Percentiles rank a stretch among this genome's conserved stretches.
Conservation (phyloP, 495 filamentous ascomycete genomes). For the Aspergillus cavernicola region DNA sequence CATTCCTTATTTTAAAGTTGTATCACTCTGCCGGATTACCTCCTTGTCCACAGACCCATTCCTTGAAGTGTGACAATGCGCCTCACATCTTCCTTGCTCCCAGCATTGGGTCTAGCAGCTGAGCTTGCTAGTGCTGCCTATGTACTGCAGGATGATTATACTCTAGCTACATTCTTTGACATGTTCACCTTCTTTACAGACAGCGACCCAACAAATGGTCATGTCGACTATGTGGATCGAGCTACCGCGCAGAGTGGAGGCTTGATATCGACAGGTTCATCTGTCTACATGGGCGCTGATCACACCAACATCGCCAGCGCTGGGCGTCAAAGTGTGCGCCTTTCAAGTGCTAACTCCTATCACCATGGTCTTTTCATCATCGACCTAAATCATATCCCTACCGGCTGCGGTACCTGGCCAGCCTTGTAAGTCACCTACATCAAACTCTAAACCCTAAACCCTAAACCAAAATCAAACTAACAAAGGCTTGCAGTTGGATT, state of each 20-base stretch:
- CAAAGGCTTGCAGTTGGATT: constrained; percentile 41
- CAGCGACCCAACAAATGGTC: constrained; percentile 65
- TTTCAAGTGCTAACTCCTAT: constrained; percentile 51
- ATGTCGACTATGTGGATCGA: constrained; percentile 58
- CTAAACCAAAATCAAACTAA: constrained; percentile 1
- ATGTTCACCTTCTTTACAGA: constrained; percentile 49
- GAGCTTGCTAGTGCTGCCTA: constrained; percentile 45
- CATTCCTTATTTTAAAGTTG: neutral
- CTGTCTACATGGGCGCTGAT: constrained; percentile 43
- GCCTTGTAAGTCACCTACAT: constrained; percentile 47
- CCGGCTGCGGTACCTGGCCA: constrained; percentile 56
- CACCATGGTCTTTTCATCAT: constrained; percentile 57
- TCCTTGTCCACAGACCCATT: constrained; percentile 2
- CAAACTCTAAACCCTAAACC: constrained; percentile 7
- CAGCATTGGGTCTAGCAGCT: constrained; percentile 35
- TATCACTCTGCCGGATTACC: neutral
- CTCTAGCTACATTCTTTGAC: constrained; percentile 46
- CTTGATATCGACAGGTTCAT: constrained; percentile 50
- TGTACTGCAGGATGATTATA: constrained; percentile 45
- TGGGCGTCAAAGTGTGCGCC: constrained; percentile 54
- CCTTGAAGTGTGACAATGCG: constrained; percentile 29
- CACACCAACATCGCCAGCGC: constrained; percentile 30
- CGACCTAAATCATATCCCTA: constrained; percentile 57
- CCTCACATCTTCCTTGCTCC: constrained; percentile 36
- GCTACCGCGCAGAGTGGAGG: constrained; percentile 46